Base-by-base conservation (phyloP, 2,329 filamentous ascomycete genomes). In the Botrytis byssoidea region DNA sequence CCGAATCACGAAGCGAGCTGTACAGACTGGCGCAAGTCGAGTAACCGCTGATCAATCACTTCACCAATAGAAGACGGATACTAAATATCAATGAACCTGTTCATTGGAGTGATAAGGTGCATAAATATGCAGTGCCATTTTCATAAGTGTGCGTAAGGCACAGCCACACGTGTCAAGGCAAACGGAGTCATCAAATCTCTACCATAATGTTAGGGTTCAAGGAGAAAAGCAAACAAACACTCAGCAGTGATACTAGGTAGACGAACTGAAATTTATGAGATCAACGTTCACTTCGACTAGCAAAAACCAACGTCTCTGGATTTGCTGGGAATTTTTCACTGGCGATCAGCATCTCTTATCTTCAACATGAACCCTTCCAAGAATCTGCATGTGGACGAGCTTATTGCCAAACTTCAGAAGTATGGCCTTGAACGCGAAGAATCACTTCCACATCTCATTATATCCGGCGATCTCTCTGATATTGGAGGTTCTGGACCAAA, bases 361-460 rank as follows among this genome's bases (percentile, higher is more conserved):
- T 18, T 60, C 37, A 70, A 59, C 18, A 75, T 71, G 22, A 75
- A 70, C 10, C 69, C 69, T 8, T 75, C 79, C 3, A 73, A 78
- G 48, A 74, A 75, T 22, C 75, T 81, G 2, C 78, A 81, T 64
- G 76, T 85, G 61, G 82, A 85, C 74, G 88, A 90, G 78, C 88
- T 88, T 70, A 84, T 89, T 74, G 86, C 88, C 75, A 85, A 86
- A 74, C 71, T 73, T 32, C 71, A 66, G 4, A 40, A 61, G 29
- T 16, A 70, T 69, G 65, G 65, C 25, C 65, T 73, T 14, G 55
- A 73, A 18, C 32, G 22, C 46, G 40, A 61, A 20, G 40, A 70
- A 42, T 70, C 65, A n/a, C 40, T 46, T 9, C 67, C 72, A 18
- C 67, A 73, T 20, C 66, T 73, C 16, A n/a, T 73, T 40, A 64